Percentiles rank a stretch among this genome's conserved stretches.
These are phyloP conservation scores for Hortiboletus flavorubellus DNA, from an alignment of 768 basidiomycete genomes.

Conservation along the genomic window DNA sequence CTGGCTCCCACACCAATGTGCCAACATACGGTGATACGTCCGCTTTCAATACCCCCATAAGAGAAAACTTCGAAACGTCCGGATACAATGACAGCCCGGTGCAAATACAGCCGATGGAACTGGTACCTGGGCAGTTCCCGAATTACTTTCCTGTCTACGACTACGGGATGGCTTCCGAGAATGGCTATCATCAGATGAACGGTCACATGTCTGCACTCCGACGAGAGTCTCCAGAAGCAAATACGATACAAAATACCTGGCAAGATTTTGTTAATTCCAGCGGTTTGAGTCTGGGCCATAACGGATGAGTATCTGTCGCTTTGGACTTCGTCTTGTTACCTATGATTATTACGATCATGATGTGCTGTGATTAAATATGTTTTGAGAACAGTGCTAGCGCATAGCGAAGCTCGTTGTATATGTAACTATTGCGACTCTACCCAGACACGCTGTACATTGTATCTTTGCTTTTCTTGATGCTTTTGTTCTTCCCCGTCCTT, in stretches of 20 bases:
- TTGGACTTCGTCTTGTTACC: constrained; percentile 8
- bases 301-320: constrained; percentile 3
- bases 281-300: constrained; percentile 19
- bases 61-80: constrained; percentile 24
- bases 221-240: constrained; percentile 52
- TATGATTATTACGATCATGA: constrained; percentile 5
- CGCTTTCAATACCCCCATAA: constrained; percentile 24
- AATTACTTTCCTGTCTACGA: constrained; percentile 77
- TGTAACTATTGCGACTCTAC: constrained; percentile 18
- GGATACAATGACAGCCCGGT: constrained; percentile 19
- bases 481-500: background rate
- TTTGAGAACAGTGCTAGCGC: constrained; percentile 7
- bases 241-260: constrained; percentile 59
- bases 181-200: constrained; percentile 37
- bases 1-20: constrained; percentile 18
- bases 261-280: constrained; percentile 52
- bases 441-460: constrained; percentile 11
- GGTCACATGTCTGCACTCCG: constrained; percentile 34
- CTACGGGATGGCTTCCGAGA: constrained; percentile 43
- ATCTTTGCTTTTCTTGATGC: constrained; percentile 18
- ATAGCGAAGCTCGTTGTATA: constrained; percentile 7
- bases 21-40: constrained; percentile 25
- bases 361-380: constrained; percentile 8
- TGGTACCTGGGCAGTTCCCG: constrained; percentile 45
- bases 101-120: constrained; percentile 31